Conservation (phyloP, 345 rosid genomes). For the Isatis tinctoria region DNA sequence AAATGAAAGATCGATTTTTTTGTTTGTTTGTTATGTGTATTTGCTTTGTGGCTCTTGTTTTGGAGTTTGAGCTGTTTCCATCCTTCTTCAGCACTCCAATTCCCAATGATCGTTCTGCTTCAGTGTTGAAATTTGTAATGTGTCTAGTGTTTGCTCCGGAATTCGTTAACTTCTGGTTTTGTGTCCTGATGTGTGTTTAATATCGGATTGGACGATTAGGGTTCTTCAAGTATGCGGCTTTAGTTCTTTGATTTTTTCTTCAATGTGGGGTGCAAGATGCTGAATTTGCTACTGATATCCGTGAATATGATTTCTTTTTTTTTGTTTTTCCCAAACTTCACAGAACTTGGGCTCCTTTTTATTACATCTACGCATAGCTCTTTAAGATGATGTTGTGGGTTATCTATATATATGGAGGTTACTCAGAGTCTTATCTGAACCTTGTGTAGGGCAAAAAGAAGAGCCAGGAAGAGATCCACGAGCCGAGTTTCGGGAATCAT, state of each 20-base stretch:
- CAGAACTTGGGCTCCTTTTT: background rate
- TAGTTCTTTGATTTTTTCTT: background rate
- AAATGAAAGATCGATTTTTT: background rate
- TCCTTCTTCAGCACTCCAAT: background rate
- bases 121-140: background rate
- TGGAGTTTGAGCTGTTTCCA: background rate
- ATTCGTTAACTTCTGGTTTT: background rate
- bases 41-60: constrained; percentile 2
- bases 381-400: background rate
- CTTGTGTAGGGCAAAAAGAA: constrained; percentile 40
- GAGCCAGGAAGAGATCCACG: constrained; percentile 29
- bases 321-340: background rate
- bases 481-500: constrained; percentile 49
- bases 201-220: background rate
- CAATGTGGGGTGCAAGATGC: background rate
- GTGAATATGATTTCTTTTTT: background rate
- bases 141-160: background rate
- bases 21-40: background rate
- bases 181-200: background rate
- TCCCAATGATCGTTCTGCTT: constrained; percentile 1
- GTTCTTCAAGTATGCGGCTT: background rate
- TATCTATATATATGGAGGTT: background rate
- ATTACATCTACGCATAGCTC: too few relatives aligned
- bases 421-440: background rate
- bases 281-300: background rate